Base-by-base conservation (phyloP, 192 early-diverging fungal species). In the Spinellus fusiger region DNA sequence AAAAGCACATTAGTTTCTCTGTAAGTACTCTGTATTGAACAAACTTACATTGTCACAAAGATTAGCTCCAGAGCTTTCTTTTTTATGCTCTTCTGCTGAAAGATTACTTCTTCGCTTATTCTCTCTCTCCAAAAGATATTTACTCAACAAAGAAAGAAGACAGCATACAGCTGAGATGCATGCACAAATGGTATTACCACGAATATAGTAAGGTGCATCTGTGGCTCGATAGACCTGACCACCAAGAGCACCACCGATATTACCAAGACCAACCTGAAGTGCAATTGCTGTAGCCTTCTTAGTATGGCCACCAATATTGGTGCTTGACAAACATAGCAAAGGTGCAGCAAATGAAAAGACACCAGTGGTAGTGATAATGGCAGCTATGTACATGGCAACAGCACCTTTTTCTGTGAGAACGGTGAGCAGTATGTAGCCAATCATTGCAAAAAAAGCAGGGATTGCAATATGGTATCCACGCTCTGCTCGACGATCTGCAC, bases 161-260 rank as follows among this genome's bases (percentile, higher is more conserved):
- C 71, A 54, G 22, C 76, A 79, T 29, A 77, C 59, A 37, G 23
- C 68, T 46, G 85, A 76, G 48, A 85, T 80, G 4, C 65, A 72
- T 12, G 75, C 64, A 48, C 81, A 74, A 32, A 76, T 73, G 20
- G 65, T 34, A 33, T 84, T 73, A 18, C 82, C 82, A 8, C 59
- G 64, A 8, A 38, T 40, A 56, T 83, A 89, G 35, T 77, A 64
- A 18, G 80, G 80, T 0, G 75, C 83, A 28, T 88, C 87, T 2
- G 73, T 62, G 16, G 73, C 55, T 54, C 86, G 80, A 73, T 89
- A 92, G 6, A 92, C 82, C 49, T 89, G 88, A 1, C 85, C 84
- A 46, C 81, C 86, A 28, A 92, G 78, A 16, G 83, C 80, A 29
- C 87, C 89, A 70, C 86, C 86, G 56, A 86, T 75, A 66, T 92